These are phyloP conservation scores for Hypoxylon crocopeplum DNA, from an alignment of 495 filamentous ascomycete genomes.

Conservation along the genomic window DNA sequence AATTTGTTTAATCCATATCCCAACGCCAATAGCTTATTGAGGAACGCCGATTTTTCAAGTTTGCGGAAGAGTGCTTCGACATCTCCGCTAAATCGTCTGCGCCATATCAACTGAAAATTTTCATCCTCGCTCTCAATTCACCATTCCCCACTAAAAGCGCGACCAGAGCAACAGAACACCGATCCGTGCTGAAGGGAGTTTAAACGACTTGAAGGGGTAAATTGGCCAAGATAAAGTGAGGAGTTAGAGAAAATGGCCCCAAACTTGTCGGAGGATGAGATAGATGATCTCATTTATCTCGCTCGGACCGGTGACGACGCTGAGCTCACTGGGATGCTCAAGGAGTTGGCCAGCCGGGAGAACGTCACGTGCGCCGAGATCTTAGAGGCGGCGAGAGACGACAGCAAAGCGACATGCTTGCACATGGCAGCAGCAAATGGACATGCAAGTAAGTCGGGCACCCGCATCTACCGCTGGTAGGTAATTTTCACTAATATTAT, in stretches of 20 bases:
- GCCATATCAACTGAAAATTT: no score
- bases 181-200: no score
- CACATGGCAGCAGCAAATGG: constrained; percentile 94
- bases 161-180: no score
- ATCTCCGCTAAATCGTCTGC: no score
- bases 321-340: constrained; percentile 68
- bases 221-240: background rate
- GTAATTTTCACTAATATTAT: background rate
- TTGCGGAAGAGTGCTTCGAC: no score
- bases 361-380: constrained; percentile 59
- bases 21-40: no score
- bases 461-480: no score
- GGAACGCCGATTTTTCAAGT: no score
- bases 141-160: no score
- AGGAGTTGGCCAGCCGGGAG: constrained; percentile 63
- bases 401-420: constrained; percentile 73
- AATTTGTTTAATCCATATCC: no score
- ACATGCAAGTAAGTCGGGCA: constrained; percentile 69
- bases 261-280: constrained; percentile 72
- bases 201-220: no score
- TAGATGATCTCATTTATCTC: constrained; percentile 87
- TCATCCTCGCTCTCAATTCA: no score
- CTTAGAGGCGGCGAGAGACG: constrained; percentile 70
- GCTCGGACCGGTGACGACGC: constrained; percentile 76
- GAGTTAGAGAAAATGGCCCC: constrained; percentile 49